Base-by-base conservation (phyloP, 2,329 filamentous ascomycete species). In the Raffaelea ambrosiae region DNA sequence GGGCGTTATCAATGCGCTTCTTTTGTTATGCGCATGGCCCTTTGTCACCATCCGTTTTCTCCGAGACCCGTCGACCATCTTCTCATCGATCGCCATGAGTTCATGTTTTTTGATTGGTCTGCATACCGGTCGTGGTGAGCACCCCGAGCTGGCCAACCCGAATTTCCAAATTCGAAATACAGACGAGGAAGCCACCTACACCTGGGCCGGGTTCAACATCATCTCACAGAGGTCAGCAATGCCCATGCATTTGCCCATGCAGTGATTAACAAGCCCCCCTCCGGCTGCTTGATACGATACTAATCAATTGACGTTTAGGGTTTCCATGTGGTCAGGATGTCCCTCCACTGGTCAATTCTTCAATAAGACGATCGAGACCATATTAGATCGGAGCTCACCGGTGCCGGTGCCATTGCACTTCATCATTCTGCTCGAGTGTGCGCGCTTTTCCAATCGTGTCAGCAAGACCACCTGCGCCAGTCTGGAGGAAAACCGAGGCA, bases 131-230 rank as follows among this genome's bases (percentile, higher is more conserved):
- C 68, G 66, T 10, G 75, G 74, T n/a, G 65, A 64, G 1, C 67
- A 77, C 46, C 66, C 67, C 0, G 71, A 74, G 51, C 74, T 73
- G 47, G 64, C 72, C 13, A 70, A 70, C 0, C 59, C 65, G 8
- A 67, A 67, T 19, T 66, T 69, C 46, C 64, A 67, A 21, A 64
- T 68, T 42, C 64, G 62, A 2, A 66, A 69, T 39, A 71, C 70
- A 0, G 69, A 77, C 46, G 71, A 77, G 48, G 74, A 77, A 49
- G 74, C 74, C 3, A 65, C 67, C 1, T 71, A 65, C 42, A 76
- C 74, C 0, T 79, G 75, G 75, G 64, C 72, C 3, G 72, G 71
- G 1, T 73, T 72, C 51, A 76, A 73, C 21, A 71, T 76, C 14
- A 62, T 77, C 8, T 65, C 71, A 1, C 74, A 78, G 51, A 68